Evolutionary conservation across 2,329 filamentous ascomycete genomes (phyloP).

Genomic region (Aspergillus transmontanensis): DNA sequence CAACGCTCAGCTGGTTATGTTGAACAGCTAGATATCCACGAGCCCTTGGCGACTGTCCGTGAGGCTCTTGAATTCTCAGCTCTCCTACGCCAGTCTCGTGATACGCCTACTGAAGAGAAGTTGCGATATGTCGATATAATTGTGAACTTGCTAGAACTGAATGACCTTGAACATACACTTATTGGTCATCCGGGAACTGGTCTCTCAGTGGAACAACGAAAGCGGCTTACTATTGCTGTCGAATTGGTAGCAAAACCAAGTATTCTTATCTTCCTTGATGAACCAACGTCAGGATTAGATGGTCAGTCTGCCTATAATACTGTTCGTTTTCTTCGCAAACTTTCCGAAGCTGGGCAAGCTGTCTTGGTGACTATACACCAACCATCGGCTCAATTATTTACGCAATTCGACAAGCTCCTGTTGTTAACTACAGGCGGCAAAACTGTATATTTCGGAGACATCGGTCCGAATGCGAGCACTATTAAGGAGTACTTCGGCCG

Average conservation of each 20-base stretch:
- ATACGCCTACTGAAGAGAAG: too few relatives aligned
- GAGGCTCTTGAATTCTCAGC: too few relatives aligned
- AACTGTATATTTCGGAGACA: constrained; percentile 69
- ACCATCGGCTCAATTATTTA: constrained; percentile 66
- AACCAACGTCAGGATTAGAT: constrained; percentile 70
- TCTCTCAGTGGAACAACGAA: constrained; percentile 62
- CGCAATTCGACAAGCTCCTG: constrained; percentile 71
- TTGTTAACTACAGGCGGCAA: constrained; percentile 67
- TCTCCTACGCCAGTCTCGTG: too few relatives aligned
- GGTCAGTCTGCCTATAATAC: constrained; percentile 68
- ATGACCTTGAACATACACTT: too few relatives aligned
- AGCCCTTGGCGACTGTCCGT: too few relatives aligned
- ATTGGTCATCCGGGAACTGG: too few relatives aligned
- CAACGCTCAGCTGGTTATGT: too few relatives aligned
- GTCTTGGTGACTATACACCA: constrained; percentile 73
- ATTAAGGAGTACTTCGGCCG: too few relatives aligned
- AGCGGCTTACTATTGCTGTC: constrained; percentile 71
- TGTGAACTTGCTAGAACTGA: too few relatives aligned
- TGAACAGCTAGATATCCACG: too few relatives aligned
- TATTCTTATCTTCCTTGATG: constrained; percentile 69
- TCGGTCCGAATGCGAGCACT: constrained; percentile 60
- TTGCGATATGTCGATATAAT: too few relatives aligned
- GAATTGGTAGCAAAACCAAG: constrained; percentile 70
- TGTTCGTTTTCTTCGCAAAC: constrained; percentile 66
- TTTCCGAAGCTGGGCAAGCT: constrained; percentile 65